Evolutionary conservation across 805 yeast genomes (phyloP).

Genomic region (Zygosaccharomyces bisporus): DNA sequence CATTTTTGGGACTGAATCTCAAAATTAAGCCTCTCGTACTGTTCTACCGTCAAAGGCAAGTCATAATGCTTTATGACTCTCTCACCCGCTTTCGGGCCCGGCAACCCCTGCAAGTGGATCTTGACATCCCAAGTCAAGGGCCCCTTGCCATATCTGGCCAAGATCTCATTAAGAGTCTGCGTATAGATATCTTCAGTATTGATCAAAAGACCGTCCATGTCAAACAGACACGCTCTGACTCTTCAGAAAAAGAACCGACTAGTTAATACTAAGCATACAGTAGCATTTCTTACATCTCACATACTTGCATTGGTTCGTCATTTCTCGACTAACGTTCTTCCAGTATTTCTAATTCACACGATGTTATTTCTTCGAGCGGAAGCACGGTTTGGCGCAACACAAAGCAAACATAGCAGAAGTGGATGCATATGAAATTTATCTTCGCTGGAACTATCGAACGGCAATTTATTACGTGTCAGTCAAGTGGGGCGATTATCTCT

Average conservation of each 20-base stretch:
- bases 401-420: neutral
- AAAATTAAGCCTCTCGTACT: slow-evolving; percentile 50
- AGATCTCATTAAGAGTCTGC: slow-evolving; percentile 60
- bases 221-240: slow-evolving; percentile 42
- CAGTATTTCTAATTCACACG: too few relatives aligned
- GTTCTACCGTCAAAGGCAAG: slow-evolving; percentile 64
- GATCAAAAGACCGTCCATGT: slow-evolving; percentile 93
- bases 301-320: slow-evolving; percentile 8
- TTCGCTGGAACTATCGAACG: too few relatives aligned
- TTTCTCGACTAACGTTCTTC: neutral
- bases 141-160: slow-evolving; percentile 69
- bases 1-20: slow-evolving; percentile 53
- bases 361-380: neutral
- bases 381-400: neutral
- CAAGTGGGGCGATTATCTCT: too few relatives aligned
- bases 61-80: slow-evolving; percentile 64
- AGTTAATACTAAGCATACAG: neutral
- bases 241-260: slow-evolving; percentile 4
- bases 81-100: slow-evolving; percentile 71
- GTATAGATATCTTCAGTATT: slow-evolving; percentile 94
- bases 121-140: slow-evolving; percentile 89
- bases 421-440: too few relatives aligned
- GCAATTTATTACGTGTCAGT: too few relatives aligned
- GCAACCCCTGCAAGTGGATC: slow-evolving; percentile 82
- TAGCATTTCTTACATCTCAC: too few relatives aligned